Evolutionary conservation across 225 moss, liverwort and hornwort species (phyloP).

Genomic region (Pleurozium schreberi): DNA sequence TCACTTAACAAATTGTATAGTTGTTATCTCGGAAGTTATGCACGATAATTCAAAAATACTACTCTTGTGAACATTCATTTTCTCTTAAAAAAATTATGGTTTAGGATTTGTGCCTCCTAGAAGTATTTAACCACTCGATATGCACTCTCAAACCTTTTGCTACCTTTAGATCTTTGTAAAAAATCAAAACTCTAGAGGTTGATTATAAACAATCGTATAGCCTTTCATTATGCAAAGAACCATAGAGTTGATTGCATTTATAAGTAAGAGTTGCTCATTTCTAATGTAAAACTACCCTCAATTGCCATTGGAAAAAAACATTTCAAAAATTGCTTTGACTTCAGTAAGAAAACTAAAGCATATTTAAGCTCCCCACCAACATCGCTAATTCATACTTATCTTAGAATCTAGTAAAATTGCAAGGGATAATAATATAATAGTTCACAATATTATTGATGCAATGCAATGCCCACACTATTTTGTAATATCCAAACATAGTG

Average conservation of each 20-base stretch:
- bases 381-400: neutral
- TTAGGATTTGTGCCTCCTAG: neutral
- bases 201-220: neutral
- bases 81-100: no score
- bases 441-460: neutral
- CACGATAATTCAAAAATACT: neutral
- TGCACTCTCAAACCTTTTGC: fast-evolving
- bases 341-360: neutral
- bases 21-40: no score
- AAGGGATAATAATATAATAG: neutral
- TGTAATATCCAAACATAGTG: neutral
- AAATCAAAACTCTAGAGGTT: neutral
- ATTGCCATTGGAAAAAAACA: neutral
- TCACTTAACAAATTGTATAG: neutral
- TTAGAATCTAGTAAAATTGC: fast-evolving
- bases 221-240: neutral
- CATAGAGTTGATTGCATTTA: fast-evolving
- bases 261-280: neutral
- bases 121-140: neutral
- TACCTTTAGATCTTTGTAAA: neutral
- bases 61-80: neutral
- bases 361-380: neutral
- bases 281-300: neutral
- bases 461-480: neutral
- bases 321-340: neutral